Evolutionary conservation across 345 rosid species (phyloP).

Genomic region (Melaleuca quinquenervia): DNA sequence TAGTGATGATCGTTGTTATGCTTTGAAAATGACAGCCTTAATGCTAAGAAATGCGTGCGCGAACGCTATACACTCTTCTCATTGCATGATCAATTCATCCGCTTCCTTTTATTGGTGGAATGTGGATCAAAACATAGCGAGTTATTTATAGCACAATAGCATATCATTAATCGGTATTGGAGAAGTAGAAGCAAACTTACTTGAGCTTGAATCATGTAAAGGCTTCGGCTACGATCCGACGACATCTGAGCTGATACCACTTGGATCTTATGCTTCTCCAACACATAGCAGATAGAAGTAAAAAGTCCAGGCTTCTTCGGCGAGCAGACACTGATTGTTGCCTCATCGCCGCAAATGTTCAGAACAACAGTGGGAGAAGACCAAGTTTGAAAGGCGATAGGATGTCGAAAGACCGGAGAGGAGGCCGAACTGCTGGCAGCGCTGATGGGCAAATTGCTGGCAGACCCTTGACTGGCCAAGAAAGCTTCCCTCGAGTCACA

Average conservation of each 20-base stretch:
- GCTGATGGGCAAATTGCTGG: neutral
- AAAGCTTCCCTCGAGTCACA: slow-evolving; percentile 32
- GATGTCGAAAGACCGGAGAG: slow-evolving; percentile 10
- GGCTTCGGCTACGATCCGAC: slow-evolving; percentile 19
- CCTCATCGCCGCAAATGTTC: slow-evolving; percentile 36
- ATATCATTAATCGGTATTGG: neutral
- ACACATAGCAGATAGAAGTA: slow-evolving; percentile 19
- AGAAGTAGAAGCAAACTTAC: slow-evolving; percentile 7
- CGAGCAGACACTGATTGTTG: slow-evolving; percentile 37
- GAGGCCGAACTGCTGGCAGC: slow-evolving; percentile 5
- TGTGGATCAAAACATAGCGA: neutral
- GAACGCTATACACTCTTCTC: neutral
- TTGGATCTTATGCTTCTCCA: slow-evolving; percentile 40
- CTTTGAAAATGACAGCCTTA: neutral
- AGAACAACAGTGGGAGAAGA: slow-evolving; percentile 39
- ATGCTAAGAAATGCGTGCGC: neutral
- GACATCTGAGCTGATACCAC: slow-evolving; percentile 39
- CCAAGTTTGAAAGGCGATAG: slow-evolving; percentile 40
- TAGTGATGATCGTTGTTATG: neutral
- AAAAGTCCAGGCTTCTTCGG: slow-evolving; percentile 25
- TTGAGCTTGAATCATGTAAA: slow-evolving; percentile 26
- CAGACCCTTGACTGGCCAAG: slow-evolving; percentile 39
- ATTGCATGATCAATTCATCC: neutral
- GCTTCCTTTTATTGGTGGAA: neutral
- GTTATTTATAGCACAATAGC: neutral